A percentile compares a stretch with the other conserved stretches of the same genome.
These are phyloP conservation scores for Mycena galericulata DNA, from an alignment of 768 basidiomycete species.

Conservation along the genomic window DNA sequence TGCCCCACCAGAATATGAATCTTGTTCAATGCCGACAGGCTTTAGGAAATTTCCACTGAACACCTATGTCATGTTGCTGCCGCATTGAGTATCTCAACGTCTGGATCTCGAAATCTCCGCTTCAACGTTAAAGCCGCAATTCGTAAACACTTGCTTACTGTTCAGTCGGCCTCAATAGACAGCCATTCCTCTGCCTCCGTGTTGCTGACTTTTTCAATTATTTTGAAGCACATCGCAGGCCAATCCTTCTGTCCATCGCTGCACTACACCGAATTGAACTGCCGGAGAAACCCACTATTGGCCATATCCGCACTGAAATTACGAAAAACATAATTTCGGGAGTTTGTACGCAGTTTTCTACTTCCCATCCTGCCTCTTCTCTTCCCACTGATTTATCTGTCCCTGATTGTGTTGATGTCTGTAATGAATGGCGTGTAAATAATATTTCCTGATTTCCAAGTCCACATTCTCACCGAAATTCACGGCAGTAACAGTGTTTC, in stretches of 20 bases:
- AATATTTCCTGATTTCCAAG: neutral
- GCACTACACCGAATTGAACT: constrained; percentile 7
- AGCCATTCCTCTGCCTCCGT: neutral
- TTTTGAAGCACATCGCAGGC: neutral
- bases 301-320: neutral
- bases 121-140: neutral
- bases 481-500: neutral
- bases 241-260: constrained; percentile 9
- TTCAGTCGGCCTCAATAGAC: neutral
- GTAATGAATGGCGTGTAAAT: neutral
- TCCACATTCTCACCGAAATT: no score
- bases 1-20: neutral
- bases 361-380: neutral
- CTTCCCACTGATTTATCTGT: neutral
- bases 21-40: neutral
- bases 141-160: neutral
- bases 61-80: neutral
- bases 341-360: neutral
- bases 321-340: constrained; percentile 9
- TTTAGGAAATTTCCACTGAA: neutral
- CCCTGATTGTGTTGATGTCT: neutral
- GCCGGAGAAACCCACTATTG: neutral
- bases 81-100: neutral
- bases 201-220: neutral
- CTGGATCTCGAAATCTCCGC: neutral